These are phyloP conservation scores for Sclerotinia borealis DNA, from an alignment of 2,329 filamentous ascomycete genomes.

Conservation along the genomic window DNA sequence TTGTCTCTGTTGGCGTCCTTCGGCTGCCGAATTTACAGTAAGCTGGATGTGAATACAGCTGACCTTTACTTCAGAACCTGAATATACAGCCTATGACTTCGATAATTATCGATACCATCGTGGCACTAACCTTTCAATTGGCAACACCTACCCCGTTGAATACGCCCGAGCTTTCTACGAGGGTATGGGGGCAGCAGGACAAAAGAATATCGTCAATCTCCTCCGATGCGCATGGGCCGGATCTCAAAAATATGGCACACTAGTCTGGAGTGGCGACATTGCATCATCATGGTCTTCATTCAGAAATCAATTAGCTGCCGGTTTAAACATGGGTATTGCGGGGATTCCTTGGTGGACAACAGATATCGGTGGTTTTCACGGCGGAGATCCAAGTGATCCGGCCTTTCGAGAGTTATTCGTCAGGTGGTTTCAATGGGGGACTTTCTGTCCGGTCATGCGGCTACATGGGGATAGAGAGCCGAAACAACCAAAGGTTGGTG, in stretches of 20 bases:
- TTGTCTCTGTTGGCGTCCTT: background rate
- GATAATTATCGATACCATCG: conserved; percentile 58
- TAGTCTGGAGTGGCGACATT: conserved; percentile 64
- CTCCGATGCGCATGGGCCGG: conserved; percentile 51
- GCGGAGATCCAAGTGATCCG: conserved; percentile 50
- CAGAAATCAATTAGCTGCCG: conserved; percentile 54
- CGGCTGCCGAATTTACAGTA: background rate
- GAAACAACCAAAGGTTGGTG: conserved; percentile 37
- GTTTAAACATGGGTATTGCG: conserved; percentile 58
- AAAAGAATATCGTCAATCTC: conserved; percentile 53
- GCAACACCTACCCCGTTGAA: conserved; percentile 54
- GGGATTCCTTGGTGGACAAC: conserved; percentile 66
- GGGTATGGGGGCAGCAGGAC: conserved; percentile 47
- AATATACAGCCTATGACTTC: conserved; percentile 60
- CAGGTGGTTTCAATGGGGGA: conserved; percentile 64
- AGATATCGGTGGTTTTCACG: conserved; percentile 65
- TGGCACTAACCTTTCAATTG: conserved; percentile 48
- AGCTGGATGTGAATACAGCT: background rate
- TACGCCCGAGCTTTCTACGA: conserved; percentile 57
- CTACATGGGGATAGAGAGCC: conserved; percentile 62
- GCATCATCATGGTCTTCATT: conserved; percentile 57
- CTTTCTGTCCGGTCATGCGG: conserved; percentile 62
- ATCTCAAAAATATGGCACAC: conserved; percentile 56
- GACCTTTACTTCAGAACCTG: conserved; percentile 43
- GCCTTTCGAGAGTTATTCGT: conserved; percentile 58